Evolutionary conservation across 2,329 filamentous ascomycete species (phyloP), one percentile per base, ranked within the genome.

Genomic region (Cadophora gregata): DNA sequence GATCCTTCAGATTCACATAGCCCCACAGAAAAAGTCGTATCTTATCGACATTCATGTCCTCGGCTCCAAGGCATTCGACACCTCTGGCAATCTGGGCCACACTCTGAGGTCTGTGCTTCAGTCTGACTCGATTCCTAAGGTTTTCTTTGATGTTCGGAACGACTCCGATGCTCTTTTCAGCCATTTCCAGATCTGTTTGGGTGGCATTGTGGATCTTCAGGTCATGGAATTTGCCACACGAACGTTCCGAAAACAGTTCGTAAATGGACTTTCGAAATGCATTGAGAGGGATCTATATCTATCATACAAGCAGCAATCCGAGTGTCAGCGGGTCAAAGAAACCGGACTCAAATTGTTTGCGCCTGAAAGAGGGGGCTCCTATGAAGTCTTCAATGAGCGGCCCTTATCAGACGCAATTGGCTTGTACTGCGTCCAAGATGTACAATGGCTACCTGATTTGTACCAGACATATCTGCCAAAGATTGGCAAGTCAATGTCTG

Each of bases 91-190:
- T 21, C 38, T 21, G 16, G 59, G 42, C 21, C 12, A 24, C 4
- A 70, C 75, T 4, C 65, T 82, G 1, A 80, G 81, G 68, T 53
- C 56, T 0, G 79, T 88, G 10, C 73, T 88, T 0, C 82, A 88
- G 73, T 80, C 77, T 0, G 7, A 67, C 0, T 9, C 55, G 0
- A 81, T 83, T 19, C 74, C 76, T 0, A 88, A 88, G 69, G 81
- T 83, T 33, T 80, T 88, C 67, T 88, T 87, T 70, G 86, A 89
- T 67, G 78, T 89, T n/a, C 83, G 85, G 1, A 85, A 84, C 68
- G 85, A 88, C 70, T 85, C 86, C 0, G 83, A 88, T 70, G 85
- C 86, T 0, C 74, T 89, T 0, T 86, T 79, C 71, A 73, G 56
- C 51, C 82, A 80, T 42, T 87, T 77, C 68, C 47, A 72, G 0